A percentile compares a stretch with the other conserved stretches of the same genome.
Conservation (phyloP, 2,329 filamentous ascomycete species). For the Botrytis fabae region DNA sequence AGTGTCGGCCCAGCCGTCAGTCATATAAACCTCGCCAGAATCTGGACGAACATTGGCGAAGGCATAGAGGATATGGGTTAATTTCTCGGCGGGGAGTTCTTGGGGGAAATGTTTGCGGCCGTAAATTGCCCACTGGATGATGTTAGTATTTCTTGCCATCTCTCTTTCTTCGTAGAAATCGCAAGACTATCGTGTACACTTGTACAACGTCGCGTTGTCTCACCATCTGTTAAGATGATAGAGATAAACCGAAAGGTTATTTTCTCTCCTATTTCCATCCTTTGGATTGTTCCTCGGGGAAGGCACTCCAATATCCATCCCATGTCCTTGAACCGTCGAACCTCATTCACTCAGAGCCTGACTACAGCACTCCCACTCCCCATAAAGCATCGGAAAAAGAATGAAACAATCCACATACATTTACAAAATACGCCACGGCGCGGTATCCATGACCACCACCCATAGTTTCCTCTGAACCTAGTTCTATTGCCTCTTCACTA, state of each 20-base stretch:
- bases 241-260: not conserved
- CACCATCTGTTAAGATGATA: not conserved
- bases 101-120: constrained; percentile 82
- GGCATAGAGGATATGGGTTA: constrained; percentile 87
- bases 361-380: not conserved
- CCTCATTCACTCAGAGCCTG: not conserved
- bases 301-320: not conserved
- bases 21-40: constrained; percentile 72
- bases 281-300: no score
- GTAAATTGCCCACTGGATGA: constrained; percentile 69
- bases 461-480: not conserved
- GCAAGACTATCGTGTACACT: constrained; percentile 15
- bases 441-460: constrained; percentile 51
- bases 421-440: constrained; percentile 59
- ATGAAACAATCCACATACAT: constrained; percentile 51
- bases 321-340: no score
- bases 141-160: constrained; percentile 22
- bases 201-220: not conserved
- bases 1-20: constrained; percentile 64
- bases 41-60: constrained; percentile 85
- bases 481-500: not conserved
- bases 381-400: constrained; percentile 38
- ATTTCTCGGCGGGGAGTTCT: constrained; percentile 73
- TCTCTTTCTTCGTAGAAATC: not conserved
- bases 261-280: no score